Base-by-base conservation (phyloP, 805 yeast genomes). In the Kluyveromyces siamensis region DNA sequence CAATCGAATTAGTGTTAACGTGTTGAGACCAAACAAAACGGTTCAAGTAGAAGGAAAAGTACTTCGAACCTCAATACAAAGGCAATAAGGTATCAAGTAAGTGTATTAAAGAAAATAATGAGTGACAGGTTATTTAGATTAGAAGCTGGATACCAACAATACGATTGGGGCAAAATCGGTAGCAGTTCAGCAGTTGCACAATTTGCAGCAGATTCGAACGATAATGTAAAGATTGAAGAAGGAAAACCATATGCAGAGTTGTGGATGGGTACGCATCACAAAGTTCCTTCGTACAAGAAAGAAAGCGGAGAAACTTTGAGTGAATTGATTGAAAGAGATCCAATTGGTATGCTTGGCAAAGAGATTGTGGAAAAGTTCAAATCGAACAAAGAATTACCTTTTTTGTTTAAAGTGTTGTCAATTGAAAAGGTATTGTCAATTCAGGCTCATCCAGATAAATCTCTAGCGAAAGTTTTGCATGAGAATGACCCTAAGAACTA, bases 251-350 rank as follows among this genome's bases (percentile, higher is more conserved):
- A 93, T 63, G 99, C 99, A 16, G 99, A 93, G 68, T 74, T 93
- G 56, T 93, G 99, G 99, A 93, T 93, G 99, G 99, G 99, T 38
- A 89, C 98, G 25, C 99, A 93, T 65, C 91, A 95, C 47, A 85
- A 85, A 42, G 89, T 85, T 11, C 96, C 98, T 27, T 84, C 96
- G 17, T 69, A 68, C 44, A 76, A 78, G 44, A 74, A 76, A 25
- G 76, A 70, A 27, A 67, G 72, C 17, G 83, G 83, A 33, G 70
- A 76, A 55, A 74, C 80, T 18, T 74, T 93, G 64, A 74, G 89
- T 52, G 85, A 86, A 17, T 63, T 87, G 37, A 78, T 91, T 48
- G 67, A 72, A n/a, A 65, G 69, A 8, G 64, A 79, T 53, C 89
- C 96, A 14, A 71, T 72, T 42, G 63, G 70, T 41, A 73, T 74